Evolutionary conservation across 73 alveolate genomes (phyloP).

Genomic region (Paraurostyla sp.): DNA sequence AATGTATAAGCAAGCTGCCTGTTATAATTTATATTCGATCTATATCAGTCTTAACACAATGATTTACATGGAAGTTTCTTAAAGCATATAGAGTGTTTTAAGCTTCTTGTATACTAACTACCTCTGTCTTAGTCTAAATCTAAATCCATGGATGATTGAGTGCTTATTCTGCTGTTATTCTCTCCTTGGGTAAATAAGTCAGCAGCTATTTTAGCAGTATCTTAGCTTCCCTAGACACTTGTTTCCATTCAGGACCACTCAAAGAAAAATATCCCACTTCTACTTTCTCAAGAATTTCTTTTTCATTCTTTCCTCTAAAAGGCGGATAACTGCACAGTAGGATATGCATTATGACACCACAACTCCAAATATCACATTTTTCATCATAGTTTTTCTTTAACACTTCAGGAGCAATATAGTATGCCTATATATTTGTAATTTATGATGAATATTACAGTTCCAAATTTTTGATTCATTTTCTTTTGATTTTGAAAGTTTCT

Average conservation of each 20-base stretch:
- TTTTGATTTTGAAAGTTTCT: conserved; percentile 1
- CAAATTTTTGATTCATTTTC: conserved; percentile 40
- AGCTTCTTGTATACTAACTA: conserved; percentile 14
- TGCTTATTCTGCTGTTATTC: conserved; percentile 5
- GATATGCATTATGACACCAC: conserved; percentile 69
- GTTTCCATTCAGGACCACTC: conserved; percentile 57
- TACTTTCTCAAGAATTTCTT: conserved; percentile 52
- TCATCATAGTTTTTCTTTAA: conserved; percentile 57
- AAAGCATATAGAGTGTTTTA: conserved; percentile 1
- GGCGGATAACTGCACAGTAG: conserved; percentile 73
- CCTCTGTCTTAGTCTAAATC: conserved; percentile 7
- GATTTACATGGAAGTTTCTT: conserved; percentile 13
- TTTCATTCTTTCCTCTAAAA: conserved; percentile 62
- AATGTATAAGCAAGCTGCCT: conserved; percentile 34
- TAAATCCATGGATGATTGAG: conserved; percentile 20
- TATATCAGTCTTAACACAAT: not conserved
- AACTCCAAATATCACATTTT: conserved; percentile 73
- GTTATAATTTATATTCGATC: not conserved
- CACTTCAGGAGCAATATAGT: conserved; percentile 73
- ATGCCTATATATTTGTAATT: not conserved
- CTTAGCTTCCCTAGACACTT: conserved; percentile 40
- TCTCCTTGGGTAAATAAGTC: conserved; percentile 14
- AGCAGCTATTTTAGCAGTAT: conserved; percentile 28
- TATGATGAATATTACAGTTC: conserved; percentile 37
- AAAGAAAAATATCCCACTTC: conserved; percentile 15